These are phyloP conservation scores for Linnemannia exigua DNA, from an alignment of 192 early-diverging fungal genomes.

Conservation along the genomic window DNA sequence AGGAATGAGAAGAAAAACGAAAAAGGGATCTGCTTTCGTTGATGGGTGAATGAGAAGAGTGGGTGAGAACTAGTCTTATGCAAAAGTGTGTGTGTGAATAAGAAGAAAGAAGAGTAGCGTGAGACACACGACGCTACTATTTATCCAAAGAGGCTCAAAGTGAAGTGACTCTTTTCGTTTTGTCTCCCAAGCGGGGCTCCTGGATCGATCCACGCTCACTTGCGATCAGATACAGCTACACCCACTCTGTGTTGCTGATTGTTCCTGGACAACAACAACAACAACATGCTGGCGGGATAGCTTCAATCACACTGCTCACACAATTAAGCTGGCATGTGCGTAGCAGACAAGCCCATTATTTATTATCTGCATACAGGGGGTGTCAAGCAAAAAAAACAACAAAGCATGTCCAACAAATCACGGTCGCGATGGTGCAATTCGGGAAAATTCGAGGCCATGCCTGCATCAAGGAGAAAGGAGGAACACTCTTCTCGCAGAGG, in stretches of 20 bases:
- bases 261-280: no score
- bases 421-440: slow-evolving; percentile 29
- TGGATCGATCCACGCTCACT: no score
- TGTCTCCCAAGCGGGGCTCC: background rate
- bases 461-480: slow-evolving; percentile 6
- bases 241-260: no score
- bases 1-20: slow-evolving; percentile 9
- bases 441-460: slow-evolving; percentile 37
- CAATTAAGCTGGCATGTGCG: slow-evolving; percentile 23
- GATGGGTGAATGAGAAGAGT: background rate
- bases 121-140: background rate
- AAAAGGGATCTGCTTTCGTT: background rate
- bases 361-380: background rate
- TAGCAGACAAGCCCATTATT: background rate
- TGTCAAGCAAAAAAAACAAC: background rate
- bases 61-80: no score
- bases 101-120: background rate
- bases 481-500: background rate
- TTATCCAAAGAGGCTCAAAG: background rate
- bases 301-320: background rate
- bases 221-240: background rate
- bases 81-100: background rate
- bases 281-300: slow-evolving; percentile 1
- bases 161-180: background rate
- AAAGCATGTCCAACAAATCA: background rate